Base-by-base conservation (phyloP, 2,329 filamentous ascomycete genomes). In the Claviceps paspali region DNA sequence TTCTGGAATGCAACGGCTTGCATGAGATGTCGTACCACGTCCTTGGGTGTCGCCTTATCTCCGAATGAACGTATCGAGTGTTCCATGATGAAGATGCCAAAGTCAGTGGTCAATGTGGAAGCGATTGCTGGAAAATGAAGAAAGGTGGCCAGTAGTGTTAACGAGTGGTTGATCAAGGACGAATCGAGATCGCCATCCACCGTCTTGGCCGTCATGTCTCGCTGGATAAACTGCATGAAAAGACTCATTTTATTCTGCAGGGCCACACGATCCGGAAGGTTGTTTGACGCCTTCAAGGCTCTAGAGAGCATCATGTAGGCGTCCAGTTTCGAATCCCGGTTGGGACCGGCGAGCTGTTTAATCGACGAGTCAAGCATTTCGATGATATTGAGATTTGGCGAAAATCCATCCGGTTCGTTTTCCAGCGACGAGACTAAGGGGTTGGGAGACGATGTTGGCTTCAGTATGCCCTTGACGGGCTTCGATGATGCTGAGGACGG, bases 281-380 rank as follows among this genome's bases (percentile, higher is more conserved):
- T 82, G 43, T 87, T 83, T 40, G 88, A 94, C 5, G 80, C 72
- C 53, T 84, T 82, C 47, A 95, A 64, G 4, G 79, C 77, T 24
- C 76, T 71, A 23, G 80, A 74, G 31, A 98, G 65, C 49, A 81
- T 81, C 53, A 79, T 76, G 51, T 98, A 96, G 34, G 87, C 84
- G 60, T 98, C 91, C 23, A 91, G 59, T 46, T 80, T 80, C 10
- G 75, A 77, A 40, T 76, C 71, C 37, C 79, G 69, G 46, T 86
- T 81, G 22, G 75, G 65, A 17, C 82, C 77, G 27, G 80, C 82
- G 33, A 98, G 69, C 57, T 91, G 82, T 56, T 83, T 79, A 26
- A 85, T 70, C 5, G 85, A 76, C 1, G 84, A 92, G 48, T 93
- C 82, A 45, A 96, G 62, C 79, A 95, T 91, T 48, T 76, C 76